These are phyloP conservation scores for Backusella tarrabulga DNA, from an alignment of 192 early-diverging fungal species.

Conservation along the genomic window DNA sequence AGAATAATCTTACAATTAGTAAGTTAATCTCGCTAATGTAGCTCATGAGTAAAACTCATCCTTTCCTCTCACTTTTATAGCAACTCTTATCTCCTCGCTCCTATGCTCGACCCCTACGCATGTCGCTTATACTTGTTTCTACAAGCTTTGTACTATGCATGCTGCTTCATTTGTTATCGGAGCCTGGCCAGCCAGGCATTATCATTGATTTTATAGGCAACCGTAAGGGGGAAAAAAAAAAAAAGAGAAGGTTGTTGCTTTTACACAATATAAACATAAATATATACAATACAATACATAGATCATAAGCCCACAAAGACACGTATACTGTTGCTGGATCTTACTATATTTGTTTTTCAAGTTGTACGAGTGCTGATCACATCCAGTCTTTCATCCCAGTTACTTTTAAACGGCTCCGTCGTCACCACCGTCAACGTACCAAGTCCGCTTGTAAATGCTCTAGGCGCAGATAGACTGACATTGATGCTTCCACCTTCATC, in stretches of 20 bases:
- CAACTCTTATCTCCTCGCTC: conserved; percentile 33
- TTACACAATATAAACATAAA: not conserved
- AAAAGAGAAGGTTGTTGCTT: not conserved
- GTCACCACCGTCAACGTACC: conserved; percentile 3
- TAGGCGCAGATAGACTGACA: conserved; percentile 18
- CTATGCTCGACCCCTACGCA: conserved; percentile 23
- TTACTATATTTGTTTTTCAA: conserved; percentile 27
- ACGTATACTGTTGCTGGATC: conserved; percentile 22
- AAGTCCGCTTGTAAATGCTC: conserved; percentile 9
- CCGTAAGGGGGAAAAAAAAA: conserved; percentile 10
- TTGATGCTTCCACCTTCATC: conserved; percentile 13
- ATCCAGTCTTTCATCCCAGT: conserved; percentile 22
- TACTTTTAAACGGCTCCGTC: conserved; percentile 6
- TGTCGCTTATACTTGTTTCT: conserved; percentile 22
- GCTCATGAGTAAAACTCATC: not conserved
- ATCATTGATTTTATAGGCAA: conserved; percentile 37
- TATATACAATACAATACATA: not conserved
- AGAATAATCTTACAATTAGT: conserved; percentile 31
- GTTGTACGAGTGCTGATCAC: conserved; percentile 28
- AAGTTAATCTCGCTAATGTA: not conserved
- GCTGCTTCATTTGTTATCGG: conserved; percentile 16
- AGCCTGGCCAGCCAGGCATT: conserved; percentile 24
- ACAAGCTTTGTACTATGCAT: conserved; percentile 20
- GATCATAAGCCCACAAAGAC: conserved; percentile 19
- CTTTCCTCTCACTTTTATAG: not conserved